Evolutionary conservation across 2,329 filamentous ascomycete genomes (phyloP), one percentile per base, ranked within the genome.

Genomic region (Stachybotrys elegans): DNA sequence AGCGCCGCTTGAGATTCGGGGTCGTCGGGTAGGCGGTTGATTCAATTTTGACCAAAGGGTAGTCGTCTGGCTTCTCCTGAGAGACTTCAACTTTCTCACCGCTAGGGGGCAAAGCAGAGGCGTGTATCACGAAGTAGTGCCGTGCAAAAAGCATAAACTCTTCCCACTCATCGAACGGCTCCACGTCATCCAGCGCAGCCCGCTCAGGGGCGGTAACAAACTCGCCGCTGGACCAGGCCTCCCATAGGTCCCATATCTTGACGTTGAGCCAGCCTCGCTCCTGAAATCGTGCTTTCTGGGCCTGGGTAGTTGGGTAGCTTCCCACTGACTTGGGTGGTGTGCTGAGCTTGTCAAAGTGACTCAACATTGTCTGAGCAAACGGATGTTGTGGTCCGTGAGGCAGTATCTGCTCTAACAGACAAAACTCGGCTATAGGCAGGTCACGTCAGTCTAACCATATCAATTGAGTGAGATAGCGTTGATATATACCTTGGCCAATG

Each of bases 121-220:
- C 88, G 41, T 81, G 72, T 8, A 95, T 72, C 35, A 96, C 67
- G 53, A 91, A 86, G 63, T 95, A 95, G 63, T 96, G 91, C 25
- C 83, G 82, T 3, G 79, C 81, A 61, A 94, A 95, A 1, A 95
- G 70, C 3, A 86, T 83, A 58, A 96, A 90, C 57, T 96, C 92
- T 63, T 97, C 92, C 89, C 89, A 95, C 65, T 96, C 91, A 61
- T 97, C 92, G 58, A 97, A 96, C 1, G 85, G 81, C 57, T 96
- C 92, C 14, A 90, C 65, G 1, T 68, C 58, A 53, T 95, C 84
- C 13, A 96, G 66, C 11, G 67, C 67, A 27, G 60, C 68, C 50
- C 88, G 77, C 48, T 88, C 75, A 1, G 72, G 64, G 1, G 73
- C 57, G 6, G 71, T 72, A 17, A 95, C 65, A 60, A 91, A 91